Base-by-base conservation (phyloP, 768 basidiomycete genomes). In the Rhodotorula kratochvilovae region DNA sequence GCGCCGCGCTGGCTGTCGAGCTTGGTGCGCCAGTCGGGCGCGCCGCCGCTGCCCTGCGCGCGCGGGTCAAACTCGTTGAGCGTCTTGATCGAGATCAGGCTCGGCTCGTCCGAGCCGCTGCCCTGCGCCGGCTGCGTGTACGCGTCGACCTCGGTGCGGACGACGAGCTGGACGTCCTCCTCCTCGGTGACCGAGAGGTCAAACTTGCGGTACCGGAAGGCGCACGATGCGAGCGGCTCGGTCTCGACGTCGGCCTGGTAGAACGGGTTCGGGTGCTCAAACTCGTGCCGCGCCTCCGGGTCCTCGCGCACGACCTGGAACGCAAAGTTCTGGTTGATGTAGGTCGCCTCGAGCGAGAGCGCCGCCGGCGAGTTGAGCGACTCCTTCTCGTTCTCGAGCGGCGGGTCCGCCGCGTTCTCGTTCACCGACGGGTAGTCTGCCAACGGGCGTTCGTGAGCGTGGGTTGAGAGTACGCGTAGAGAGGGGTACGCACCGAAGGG, bases 21-120 rank as follows among this genome's bases (percentile, higher is more conserved):
- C 82, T 95, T 95, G n/a, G 90, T 86, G 45, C 94, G 87, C 96
- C 96, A 99, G 81, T 99, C 96, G n/a, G 93, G 91, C 27, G 95
- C 93, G 60, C 93, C 92, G 36, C 93, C 95, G 1, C 90, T 88
- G 33, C 95, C 94, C 74, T 87, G 87, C 4, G 92, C 86, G 62
- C 92, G 87, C 33, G 92, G 85, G 81, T 98, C 95, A 81, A 96
- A 98, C 81, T 99, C 96, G 80, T 98, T 98, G 73, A 99, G 83
- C 12, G 96, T 92, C 68, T 93, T 91, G 80, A 98, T 89, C 33
- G 92, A 96, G 70, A 93, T 86, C 51, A 92, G 84, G 4, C 88
- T 85, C 84, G 73, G 86, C 82, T 84, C 88, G 80, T 80, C 85
- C 23, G 58, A 10, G n/a, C n/a, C n/a, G n/a, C 27, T 13, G 12